These are phyloP conservation scores for Rhytidiadelphus loreus DNA, from an alignment of 225 moss, liverwort and hornwort genomes.

Conservation along the genomic window DNA sequence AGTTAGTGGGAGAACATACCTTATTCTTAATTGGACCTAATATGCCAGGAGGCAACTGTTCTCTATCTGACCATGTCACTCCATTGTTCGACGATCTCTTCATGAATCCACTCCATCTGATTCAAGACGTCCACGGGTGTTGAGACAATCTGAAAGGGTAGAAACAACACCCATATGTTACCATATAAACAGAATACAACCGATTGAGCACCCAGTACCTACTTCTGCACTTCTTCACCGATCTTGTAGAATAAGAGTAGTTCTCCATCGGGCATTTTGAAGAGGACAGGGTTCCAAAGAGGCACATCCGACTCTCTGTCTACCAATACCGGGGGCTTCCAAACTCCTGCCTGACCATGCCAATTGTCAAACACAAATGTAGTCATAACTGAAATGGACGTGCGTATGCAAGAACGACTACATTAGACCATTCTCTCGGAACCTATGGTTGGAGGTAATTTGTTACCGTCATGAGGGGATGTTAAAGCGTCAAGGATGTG, in stretches of 20 bases:
- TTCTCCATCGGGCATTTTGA: constrained; percentile 69
- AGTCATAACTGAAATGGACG: not conserved
- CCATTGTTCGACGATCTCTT: constrained; percentile 69
- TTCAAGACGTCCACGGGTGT: not conserved
- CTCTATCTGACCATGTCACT: constrained; percentile 60
- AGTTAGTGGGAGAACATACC: not conserved
- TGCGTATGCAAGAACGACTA: not conserved
- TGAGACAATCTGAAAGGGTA: not conserved
- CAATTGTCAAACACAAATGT: not conserved
- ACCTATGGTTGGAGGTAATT: not conserved
- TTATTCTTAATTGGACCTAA: constrained; percentile 93
- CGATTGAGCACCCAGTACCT: not conserved
- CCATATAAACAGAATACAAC: not conserved
- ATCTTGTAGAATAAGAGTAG: constrained; percentile 79
- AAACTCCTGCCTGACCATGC: constrained; percentile 36
- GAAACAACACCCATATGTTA: not conserved
- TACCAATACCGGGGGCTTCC: constrained; percentile 43
- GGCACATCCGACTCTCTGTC: constrained; percentile 48
- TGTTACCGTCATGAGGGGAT: not conserved
- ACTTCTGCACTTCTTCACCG: constrained; percentile 82
- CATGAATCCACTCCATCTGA: constrained; percentile 84
- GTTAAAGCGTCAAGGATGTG: not conserved
- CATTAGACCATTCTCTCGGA: not conserved
- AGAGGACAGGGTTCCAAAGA: constrained; percentile 86
- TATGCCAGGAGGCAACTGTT: constrained; percentile 77